Evolutionary conservation across 768 basidiomycete species (phyloP), one percentile per base, ranked within the genome.

Genomic region (Leccinum variicolor): DNA sequence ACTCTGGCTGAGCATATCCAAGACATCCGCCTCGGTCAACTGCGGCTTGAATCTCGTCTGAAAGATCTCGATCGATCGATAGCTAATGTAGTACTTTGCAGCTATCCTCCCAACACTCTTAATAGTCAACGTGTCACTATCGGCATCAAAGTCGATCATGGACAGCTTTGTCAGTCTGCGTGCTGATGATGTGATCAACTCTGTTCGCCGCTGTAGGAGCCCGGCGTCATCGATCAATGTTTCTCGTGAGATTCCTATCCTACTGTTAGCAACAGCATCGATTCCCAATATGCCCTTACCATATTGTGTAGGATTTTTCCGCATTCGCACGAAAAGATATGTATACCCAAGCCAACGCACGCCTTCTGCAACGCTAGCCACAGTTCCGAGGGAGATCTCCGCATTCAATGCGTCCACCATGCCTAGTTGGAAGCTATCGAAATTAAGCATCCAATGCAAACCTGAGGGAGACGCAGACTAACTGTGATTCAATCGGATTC

Each of bases 401-500:
- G 94, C 97, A 68, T 98, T 99, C 63, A 99, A 77, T 2, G 96
- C 80, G 67, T 99, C 94, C 47, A 89, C 79, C 74, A 98, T 85
- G 1, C 97, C 95, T 29, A 79, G 78, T 39, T 81, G 82, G 72
- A 99, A 98, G 73, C 85, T 87, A 52, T 53, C 5, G 57, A 50
- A 61, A 26, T 19, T 56, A 21, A 57, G 50, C n/a, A 43, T 26
- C 48, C 48, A 4, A 45, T 23, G 50, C 21, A 14, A 8, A 36
- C 49, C 7, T 23, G 19, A 17, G 33, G 68, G 11, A 3, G 41
- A 23, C 5, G 2, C 6, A 1, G 15, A 60, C 87, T 64, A 52
- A 95, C 94, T 90, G 89, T 4, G 97, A 98, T 74, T 99, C 97
- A 56, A 99, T 99, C 0, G 97, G 91, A 67, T 90, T 88, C 87